Percentiles rank a stretch among this genome's conserved stretches.
Conservation (phyloP, 345 rosid species). For the Litchi chinensis region DNA sequence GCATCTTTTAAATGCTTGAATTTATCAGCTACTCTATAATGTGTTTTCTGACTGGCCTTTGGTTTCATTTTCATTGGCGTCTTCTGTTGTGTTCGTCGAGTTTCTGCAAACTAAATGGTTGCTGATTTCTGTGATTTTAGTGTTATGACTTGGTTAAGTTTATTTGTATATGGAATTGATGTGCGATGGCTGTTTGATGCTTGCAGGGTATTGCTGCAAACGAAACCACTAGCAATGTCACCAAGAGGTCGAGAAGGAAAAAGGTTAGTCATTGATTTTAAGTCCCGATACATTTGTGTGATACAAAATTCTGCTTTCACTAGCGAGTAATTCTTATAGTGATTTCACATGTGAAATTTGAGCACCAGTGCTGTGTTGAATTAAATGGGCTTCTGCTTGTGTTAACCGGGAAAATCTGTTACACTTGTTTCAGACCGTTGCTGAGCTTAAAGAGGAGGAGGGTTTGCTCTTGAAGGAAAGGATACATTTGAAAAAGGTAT, state of each 20-base stretch:
- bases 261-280: conserved; percentile 45
- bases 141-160: background rate
- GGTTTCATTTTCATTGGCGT: background rate
- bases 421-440: conserved; percentile 56
- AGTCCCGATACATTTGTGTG: background rate
- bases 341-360: background rate
- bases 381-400: background rate
- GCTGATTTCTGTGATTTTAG: background rate
- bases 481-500: conserved; percentile 53
- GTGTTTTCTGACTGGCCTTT: background rate
- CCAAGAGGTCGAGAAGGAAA: conserved; percentile 54
- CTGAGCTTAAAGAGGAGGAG: conserved; percentile 76
- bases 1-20: background rate
- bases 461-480: conserved; percentile 59
- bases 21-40: background rate
- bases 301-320: background rate
- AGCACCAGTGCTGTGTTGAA: background rate
- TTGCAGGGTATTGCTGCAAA: conserved; percentile 44
- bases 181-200: background rate
- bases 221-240: conserved; percentile 43
- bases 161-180: background rate
- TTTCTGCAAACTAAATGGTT: background rate
- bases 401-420: background rate
- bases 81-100: too few species aligned
- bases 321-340: background rate